These are phyloP conservation scores for Nicotiana tabacum DNA, from an alignment of 257 asterid species.

Conservation along the genomic window DNA sequence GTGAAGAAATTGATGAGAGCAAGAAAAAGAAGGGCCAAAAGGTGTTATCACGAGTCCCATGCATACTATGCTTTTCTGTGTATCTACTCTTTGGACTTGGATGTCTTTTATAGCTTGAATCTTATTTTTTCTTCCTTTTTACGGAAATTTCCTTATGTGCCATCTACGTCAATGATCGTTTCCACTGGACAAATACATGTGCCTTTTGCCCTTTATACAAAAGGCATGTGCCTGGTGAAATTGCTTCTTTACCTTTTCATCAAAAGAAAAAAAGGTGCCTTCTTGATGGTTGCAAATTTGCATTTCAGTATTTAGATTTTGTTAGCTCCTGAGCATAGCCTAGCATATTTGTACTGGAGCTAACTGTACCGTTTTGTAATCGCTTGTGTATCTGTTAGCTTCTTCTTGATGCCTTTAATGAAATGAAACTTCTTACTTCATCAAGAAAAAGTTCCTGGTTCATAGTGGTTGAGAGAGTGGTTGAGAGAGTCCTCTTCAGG, in stretches of 20 bases:
- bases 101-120: background rate
- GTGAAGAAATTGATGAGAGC: slow-evolving; percentile 81
- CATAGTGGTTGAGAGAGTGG: no score
- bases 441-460: no score
- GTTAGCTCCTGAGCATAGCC: no score
- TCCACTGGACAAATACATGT: background rate
- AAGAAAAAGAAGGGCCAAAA: slow-evolving; percentile 60
- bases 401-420: no score
- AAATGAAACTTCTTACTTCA: no score
- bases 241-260: background rate
- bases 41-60: slow-evolving; percentile 36
- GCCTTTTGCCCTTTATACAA: background rate
- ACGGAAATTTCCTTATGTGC: background rate
- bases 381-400: no score
- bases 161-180: background rate
- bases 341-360: no score
- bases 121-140: background rate
- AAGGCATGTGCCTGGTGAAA: background rate
- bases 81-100: background rate
- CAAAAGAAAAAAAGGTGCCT: background rate
- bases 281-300: no score
- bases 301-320: no score
- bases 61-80: slow-evolving; percentile 1
- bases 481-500: no score
- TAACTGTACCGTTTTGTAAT: no score